These are phyloP conservation scores for Cyberlindnera suaveolens DNA, from an alignment of 805 yeast species.

Conservation along the genomic window DNA sequence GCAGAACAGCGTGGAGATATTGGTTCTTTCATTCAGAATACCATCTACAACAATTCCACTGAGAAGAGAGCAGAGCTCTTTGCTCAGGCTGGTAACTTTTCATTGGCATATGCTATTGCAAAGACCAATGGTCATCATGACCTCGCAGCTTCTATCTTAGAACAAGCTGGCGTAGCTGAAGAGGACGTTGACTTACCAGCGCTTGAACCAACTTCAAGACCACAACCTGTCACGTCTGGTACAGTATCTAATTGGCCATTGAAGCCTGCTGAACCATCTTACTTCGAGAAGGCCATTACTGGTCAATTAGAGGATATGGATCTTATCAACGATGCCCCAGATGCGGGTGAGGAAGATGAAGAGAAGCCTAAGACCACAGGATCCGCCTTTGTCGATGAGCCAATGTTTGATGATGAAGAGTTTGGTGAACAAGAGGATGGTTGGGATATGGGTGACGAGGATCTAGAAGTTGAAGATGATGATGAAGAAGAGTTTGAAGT, in stretches of 20 bases:
- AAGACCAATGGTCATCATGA: constrained; percentile 77
- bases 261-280: constrained; percentile 62
- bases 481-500: constrained; percentile 39
- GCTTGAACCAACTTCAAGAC: constrained; percentile 36
- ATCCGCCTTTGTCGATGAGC: constrained; percentile 27
- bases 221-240: constrained; percentile 43
- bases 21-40: constrained; percentile 75
- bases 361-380: constrained; percentile 17
- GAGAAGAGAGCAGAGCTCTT: constrained; percentile 71
- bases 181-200: constrained; percentile 62
- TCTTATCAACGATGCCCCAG: constrained; percentile 40
- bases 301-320: constrained; percentile 69
- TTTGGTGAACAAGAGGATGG: constrained; percentile 48
- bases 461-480: constrained; percentile 57
- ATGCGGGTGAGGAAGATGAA: constrained; percentile 17
- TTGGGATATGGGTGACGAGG: constrained; percentile 82
- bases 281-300: constrained; percentile 76
- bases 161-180: constrained; percentile 60
- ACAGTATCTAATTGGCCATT: constrained; percentile 72
- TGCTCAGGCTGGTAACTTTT: constrained; percentile 70
- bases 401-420: constrained; percentile 38
- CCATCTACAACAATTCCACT: constrained; percentile 68
- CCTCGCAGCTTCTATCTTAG: constrained; percentile 65
- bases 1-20: constrained; percentile 84
- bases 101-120: constrained; percentile 92